Conservation (phyloP, 768 basidiomycete species). For the Mycena metata region DNA sequence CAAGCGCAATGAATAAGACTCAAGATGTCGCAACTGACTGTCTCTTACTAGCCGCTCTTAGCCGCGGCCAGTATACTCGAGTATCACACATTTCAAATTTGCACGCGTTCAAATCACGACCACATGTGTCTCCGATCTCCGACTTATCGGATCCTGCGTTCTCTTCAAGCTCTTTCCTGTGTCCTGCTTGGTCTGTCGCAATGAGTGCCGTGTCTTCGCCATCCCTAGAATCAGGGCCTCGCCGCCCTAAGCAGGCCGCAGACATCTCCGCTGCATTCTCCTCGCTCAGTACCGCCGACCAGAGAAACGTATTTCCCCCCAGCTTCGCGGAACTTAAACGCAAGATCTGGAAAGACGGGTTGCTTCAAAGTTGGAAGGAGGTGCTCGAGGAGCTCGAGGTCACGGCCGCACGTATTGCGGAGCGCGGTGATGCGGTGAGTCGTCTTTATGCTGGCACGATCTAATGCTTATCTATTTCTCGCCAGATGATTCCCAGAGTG, state of each 20-base stretch:
- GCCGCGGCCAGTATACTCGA: too few relatives aligned
- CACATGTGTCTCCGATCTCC: too few relatives aligned
- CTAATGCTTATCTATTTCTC: background rate
- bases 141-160: too few relatives aligned
- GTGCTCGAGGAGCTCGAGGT: conserved; percentile 64
- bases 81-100: too few relatives aligned
- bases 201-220: too few relatives aligned
- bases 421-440: conserved; percentile 60
- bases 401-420: conserved; percentile 61
- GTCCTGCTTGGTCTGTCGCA: too few relatives aligned
- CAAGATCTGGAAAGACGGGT: conserved; percentile 58
- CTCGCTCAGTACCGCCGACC: conserved; percentile 50
- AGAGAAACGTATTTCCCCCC: conserved; percentile 59
- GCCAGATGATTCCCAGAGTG: conserved; percentile 66
- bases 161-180: too few relatives aligned
- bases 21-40: too few relatives aligned
- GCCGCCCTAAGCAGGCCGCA: conserved; percentile 51
- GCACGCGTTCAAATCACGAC: too few relatives aligned
- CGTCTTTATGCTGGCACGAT: too few relatives aligned
- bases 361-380: conserved; percentile 67
- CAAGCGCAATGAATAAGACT: too few relatives aligned
- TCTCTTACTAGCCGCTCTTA: too few relatives aligned
- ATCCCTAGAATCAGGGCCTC: background rate
- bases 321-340: conserved; percentile 75
- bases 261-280: conserved; percentile 57